Evolutionary conservation across 1,284 basidiomycete species (phyloP), one percentile per base, ranked within the genome.

Genomic region (Grifola frondosa): DNA sequence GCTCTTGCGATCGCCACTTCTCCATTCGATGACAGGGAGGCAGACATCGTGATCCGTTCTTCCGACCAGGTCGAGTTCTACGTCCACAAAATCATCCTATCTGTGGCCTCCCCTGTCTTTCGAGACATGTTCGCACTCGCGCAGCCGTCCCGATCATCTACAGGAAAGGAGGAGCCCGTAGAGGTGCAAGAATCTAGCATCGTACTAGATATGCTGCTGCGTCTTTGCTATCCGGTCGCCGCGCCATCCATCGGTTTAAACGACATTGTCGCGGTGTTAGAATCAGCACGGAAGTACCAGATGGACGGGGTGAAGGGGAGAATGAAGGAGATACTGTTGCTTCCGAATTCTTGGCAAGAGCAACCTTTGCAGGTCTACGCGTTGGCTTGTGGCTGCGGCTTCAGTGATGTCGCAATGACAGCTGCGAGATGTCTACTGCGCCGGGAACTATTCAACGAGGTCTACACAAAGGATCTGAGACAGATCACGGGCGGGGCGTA

Each of bases 21-120:
- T n/a, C n/a, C n/a, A n/a, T n/a, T n/a, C n/a, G n/a, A n/a, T n/a
- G n/a, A n/a, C n/a, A n/a, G n/a, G n/a, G n/a, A n/a, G n/a, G 42
- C 46, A 12, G 46, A 48, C 22, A n/a, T 48, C 16, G 44, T 48
- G 29, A 31, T 48, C 36, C 35, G 45, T 16, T 33, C 40, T 22
- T 38, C 32, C 12, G 45, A 47, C 19, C 22, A 20, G 13, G 26
- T 38, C 15, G 35, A 44, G 25, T 48, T 48, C 24, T 31, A 34
- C 23, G 46, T 44, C 17, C 35, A 48, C 36, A 43, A 28, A 25
- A 3, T 42, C 30, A 33, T 43, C 16, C 12, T 48, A 9, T 30
- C 16, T 9, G 15, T 37, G 24, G 46, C 46, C n/a, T 48, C 46
- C 6, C 16, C 46, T 13, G 22, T 48, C 17, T 42, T 48, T 23